Evolutionary conservation across 2,329 filamentous ascomycete species (phyloP).

Genomic region (Colletotrichum sublineola): DNA sequence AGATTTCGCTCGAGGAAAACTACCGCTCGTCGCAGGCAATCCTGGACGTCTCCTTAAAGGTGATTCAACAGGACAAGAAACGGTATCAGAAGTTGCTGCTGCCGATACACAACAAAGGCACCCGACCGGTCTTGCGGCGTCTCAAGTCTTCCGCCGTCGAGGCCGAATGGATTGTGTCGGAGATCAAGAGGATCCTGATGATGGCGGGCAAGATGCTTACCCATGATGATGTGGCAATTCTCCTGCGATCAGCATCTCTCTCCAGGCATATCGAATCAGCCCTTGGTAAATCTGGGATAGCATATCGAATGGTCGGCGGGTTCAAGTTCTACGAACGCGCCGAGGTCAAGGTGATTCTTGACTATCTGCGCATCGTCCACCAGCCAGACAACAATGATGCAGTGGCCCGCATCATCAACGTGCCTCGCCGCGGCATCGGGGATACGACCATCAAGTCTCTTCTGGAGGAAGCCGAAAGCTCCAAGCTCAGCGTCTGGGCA

Average conservation of each 20-base stretch:
- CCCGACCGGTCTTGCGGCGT: slow-evolving; percentile 83
- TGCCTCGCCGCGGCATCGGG: slow-evolving; percentile 84
- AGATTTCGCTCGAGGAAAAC: slow-evolving; percentile 91
- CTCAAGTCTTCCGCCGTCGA: slow-evolving; percentile 79
- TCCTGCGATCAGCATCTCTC: slow-evolving; percentile 86
- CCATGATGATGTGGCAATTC: slow-evolving; percentile 84
- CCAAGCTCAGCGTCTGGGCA: slow-evolving; percentile 79
- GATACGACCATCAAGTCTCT: slow-evolving; percentile 81
- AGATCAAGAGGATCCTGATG: slow-evolving; percentile 78
- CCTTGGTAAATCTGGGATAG: slow-evolving; percentile 82
- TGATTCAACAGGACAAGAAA: slow-evolving; percentile 90
- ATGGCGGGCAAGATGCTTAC: slow-evolving; percentile 81
- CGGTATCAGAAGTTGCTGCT: slow-evolving; percentile 85
- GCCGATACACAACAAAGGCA: slow-evolving; percentile 84
- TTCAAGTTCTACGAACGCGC: slow-evolving; percentile 91
- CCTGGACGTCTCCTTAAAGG: slow-evolving; percentile 80
- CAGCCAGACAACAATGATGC: slow-evolving; percentile 91
- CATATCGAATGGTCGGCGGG: slow-evolving; percentile 93
- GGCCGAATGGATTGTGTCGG: slow-evolving; percentile 88
- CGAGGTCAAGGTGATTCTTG: slow-evolving; percentile 88
- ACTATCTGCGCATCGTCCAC: slow-evolving; percentile 88
- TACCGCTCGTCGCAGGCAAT: slow-evolving; percentile 93
- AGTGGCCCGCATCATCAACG: slow-evolving; percentile 85
- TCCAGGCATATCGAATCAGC: slow-evolving; percentile 89
- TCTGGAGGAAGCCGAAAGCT: slow-evolving; percentile 80